Base-by-base conservation (phyloP, 345 rosid species). In the Linum usitatissimum region DNA sequence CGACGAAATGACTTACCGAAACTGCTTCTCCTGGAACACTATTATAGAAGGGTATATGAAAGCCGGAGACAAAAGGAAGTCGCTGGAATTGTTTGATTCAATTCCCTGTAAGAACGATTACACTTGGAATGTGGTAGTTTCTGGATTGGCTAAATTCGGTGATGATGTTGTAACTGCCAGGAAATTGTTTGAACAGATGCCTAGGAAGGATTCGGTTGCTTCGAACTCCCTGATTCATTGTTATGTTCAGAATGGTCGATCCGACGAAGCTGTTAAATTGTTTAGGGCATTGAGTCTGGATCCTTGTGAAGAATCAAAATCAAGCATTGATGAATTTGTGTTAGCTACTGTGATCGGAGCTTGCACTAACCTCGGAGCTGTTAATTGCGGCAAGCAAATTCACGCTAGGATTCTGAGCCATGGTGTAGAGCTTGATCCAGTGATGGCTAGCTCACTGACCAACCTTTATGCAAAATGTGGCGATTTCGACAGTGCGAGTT, bases 391-490 rank as follows among this genome's bases (percentile, higher is more conserved):
- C 20, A 83, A 79, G 80, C 95, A 91, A 68, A 77, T 86, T 28
- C 98, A 91, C 76, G 82, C 83, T 2, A 80, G 68, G 57, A 69
- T 83, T 70, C 15, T 91, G 67, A 72, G 77, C 36, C 57, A 64
- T 23, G 79, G 81, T 18, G 18, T 74, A 63, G 83, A 75, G 18
- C 61, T 62, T 63, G 96, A 88, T 62, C 62, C 87, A 0, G 74
- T 69, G 18, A 70, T 86, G 79, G 68, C 74, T 66, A 82, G 90
- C 76, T 80, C 92, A 9, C 77, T 91, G 49, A 73, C 85, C 51
- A 86, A 82, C 65, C 75, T 86, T 30, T 91, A 91, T 63, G 87
- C 81, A 60, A 88, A 82, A 59, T 83, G 88, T 18, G 86, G 88
- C 66, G 83, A 91, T 78, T 66, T 82, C 75, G 75, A 77, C 18